phyloP scores from a whole-genome alignment of 108 stramenopile genomes.

The Nitzschia sp. region DNA sequence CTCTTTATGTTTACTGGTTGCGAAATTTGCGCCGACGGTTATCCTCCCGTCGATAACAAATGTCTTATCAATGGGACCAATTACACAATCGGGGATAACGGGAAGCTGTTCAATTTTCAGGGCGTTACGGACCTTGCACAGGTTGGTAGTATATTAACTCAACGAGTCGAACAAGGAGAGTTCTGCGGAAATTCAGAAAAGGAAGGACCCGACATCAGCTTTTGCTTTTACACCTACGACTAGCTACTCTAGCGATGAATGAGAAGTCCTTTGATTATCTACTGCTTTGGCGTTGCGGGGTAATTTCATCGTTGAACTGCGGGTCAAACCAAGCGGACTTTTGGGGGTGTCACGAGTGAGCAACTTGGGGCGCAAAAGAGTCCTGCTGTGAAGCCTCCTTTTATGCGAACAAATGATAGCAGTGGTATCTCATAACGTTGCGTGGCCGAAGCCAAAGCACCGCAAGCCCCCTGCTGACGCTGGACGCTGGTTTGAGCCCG shows the following conservation, averaged over 20 bases:
- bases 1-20: slow-evolving; percentile 30
- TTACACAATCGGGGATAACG: neutral
- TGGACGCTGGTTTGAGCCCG: no score
- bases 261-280: no score
- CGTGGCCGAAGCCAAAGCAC: no score
- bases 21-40: slow-evolving; percentile 22
- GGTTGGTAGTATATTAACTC: neutral
- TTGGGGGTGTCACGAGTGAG: no score
- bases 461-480: no score
- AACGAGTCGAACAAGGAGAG: slow-evolving; percentile 10
- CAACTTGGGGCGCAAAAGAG: no score
- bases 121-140: slow-evolving; percentile 2
- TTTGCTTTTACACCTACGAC: slow-evolving; percentile 25
- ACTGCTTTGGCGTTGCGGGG: no score
- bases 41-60: slow-evolving; percentile 2
- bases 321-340: no score
- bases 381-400: no score
- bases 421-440: no score
- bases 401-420: no score
- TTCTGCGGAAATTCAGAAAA: slow-evolving; percentile 3
- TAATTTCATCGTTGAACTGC: no score
- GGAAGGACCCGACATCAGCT: slow-evolving; percentile 6
- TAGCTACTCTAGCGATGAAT: neutral
- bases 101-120: neutral
- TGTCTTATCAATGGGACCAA: slow-evolving; percentile 15